phyloP scores from a whole-genome alignment of 495 filamentous ascomycete genomes.

The Peziza echinospora region DNA sequence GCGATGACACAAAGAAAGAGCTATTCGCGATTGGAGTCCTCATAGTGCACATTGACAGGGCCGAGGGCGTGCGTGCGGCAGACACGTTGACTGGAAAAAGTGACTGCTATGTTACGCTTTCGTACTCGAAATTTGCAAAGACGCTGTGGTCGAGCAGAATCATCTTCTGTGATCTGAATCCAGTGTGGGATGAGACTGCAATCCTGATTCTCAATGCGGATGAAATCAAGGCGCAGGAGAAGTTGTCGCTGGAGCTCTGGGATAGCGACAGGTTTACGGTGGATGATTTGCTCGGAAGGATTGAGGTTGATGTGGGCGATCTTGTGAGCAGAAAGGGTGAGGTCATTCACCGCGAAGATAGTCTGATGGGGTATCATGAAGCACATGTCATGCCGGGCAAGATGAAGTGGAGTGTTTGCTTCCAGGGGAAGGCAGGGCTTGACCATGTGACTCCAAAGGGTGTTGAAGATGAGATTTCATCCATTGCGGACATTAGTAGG shows the following conservation, averaged over 20 bases:
- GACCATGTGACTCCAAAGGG: conserved; percentile 32
- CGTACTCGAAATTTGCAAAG: conserved; percentile 57
- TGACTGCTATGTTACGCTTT: conserved; percentile 47
- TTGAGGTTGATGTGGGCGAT: conserved; percentile 41
- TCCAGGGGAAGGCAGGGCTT: conserved; percentile 37
- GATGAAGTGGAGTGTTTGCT: conserved; percentile 49
- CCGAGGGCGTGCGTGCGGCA: conserved; percentile 42
- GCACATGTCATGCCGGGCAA: conserved; percentile 47
- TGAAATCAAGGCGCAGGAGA: conserved; percentile 52
- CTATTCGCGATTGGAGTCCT: conserved; percentile 41
- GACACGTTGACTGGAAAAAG: conserved; percentile 40
- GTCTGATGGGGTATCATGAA: conserved; percentile 34
- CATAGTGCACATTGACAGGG: conserved; percentile 38
- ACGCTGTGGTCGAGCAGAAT: conserved; percentile 41
- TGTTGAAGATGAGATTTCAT: conserved; percentile 32
- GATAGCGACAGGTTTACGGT: conserved; percentile 47
- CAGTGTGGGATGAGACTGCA: conserved; percentile 46
- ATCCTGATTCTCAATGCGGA: conserved; percentile 42
- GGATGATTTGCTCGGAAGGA: conserved; percentile 49
- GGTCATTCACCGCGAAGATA: conserved; percentile 35
- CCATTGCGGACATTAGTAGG: no score
- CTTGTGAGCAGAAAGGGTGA: conserved; percentile 34
- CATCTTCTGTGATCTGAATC: conserved; percentile 37
- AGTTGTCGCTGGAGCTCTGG: conserved; percentile 44
- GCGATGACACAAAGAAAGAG: conserved; percentile 58